Percentiles rank a stretch among this genome's conserved stretches.
Evolutionary conservation across 2,329 filamentous ascomycete genomes (phyloP).

Genomic region (Macroventuria anomochaeta): DNA sequence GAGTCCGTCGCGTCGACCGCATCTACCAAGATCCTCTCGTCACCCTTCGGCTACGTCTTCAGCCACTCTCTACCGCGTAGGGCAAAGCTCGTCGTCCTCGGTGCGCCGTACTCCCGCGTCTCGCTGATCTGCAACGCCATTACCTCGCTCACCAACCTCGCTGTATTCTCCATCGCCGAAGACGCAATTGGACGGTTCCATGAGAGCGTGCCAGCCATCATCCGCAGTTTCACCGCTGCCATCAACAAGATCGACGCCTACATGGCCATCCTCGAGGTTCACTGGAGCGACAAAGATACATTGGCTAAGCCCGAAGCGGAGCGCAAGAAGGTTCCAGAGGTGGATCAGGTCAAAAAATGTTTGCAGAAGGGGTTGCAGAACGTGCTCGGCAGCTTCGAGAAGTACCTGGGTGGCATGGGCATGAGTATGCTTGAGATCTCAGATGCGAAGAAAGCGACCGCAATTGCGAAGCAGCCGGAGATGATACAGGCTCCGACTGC

Average conservation of each 20-base stretch:
- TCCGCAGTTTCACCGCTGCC: slow-evolving; percentile 73
- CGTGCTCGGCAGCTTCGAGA: slow-evolving; percentile 74
- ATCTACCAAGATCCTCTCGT: slow-evolving; percentile 41
- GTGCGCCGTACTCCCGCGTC: slow-evolving; percentile 71
- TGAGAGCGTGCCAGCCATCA: slow-evolving; percentile 74
- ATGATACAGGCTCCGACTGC: slow-evolving; percentile 27
- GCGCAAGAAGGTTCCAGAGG: slow-evolving; percentile 61
- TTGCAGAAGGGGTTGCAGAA: slow-evolving; percentile 70
- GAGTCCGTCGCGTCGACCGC: slow-evolving; percentile 37
- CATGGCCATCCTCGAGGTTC: slow-evolving; percentile 63
- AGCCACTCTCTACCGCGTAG: slow-evolving; percentile 71
- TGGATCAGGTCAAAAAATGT: slow-evolving; percentile 71
- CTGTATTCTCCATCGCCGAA: slow-evolving; percentile 76
- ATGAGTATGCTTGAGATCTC: slow-evolving; percentile 74
- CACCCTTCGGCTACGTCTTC: slow-evolving; percentile 70
- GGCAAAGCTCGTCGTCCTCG: slow-evolving; percentile 72
- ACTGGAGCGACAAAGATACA: slow-evolving; percentile 80
- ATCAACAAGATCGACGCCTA: slow-evolving; percentile 75
- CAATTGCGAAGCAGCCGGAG: slow-evolving; percentile 26
- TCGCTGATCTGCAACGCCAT: slow-evolving; percentile 59
- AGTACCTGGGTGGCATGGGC: slow-evolving; percentile 74
- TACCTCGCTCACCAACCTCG: slow-evolving; percentile 71
- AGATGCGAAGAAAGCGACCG: slow-evolving; percentile 55
- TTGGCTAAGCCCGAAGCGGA: slow-evolving; percentile 52
- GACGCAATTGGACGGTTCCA: slow-evolving; percentile 89